A percentile compares a stretch with the other conserved stretches of the same genome.
Conservation (phyloP, 163 green algal species). For the Chlorella variabilis region DNA sequence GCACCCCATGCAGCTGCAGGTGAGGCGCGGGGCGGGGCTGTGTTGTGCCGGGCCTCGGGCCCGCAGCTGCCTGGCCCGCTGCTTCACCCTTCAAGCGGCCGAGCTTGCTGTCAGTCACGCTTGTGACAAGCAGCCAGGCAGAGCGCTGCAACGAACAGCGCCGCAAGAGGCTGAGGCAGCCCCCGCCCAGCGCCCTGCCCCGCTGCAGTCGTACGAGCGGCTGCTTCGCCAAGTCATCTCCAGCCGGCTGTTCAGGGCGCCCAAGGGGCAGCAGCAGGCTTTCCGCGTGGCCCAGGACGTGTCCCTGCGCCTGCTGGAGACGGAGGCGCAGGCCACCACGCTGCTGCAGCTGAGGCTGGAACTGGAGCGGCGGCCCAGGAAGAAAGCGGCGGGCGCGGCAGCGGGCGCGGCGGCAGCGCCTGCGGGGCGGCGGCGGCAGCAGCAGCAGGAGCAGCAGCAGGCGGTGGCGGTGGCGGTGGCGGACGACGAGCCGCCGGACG, state of each 20-base stretch:
- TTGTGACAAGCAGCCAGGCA: too few relatives aligned
- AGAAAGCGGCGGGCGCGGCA: neutral
- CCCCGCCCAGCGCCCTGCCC: neutral
- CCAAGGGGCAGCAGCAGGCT: neutral
- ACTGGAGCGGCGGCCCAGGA: constrained; percentile 24
- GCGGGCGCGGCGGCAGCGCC: neutral
- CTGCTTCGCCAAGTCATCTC: constrained; percentile 37
- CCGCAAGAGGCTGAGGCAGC: too few relatives aligned
- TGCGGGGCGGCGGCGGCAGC: neutral
- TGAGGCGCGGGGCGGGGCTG: too few relatives aligned
- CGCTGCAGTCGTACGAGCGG: constrained; percentile 19
- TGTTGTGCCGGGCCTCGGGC: too few relatives aligned
- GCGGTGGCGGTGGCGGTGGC: neutral
- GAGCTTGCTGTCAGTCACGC: too few relatives aligned
- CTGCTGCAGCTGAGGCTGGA: constrained; percentile 39
- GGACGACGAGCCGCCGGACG: constrained; percentile 2
- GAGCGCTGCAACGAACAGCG: too few relatives aligned
- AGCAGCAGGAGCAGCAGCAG: neutral
- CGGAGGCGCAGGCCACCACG: constrained; percentile 29
- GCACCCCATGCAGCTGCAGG: constrained; percentile 22
- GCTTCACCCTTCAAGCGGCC: too few relatives aligned
- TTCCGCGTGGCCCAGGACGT: constrained; percentile 7
- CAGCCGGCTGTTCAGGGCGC: constrained; percentile 17
- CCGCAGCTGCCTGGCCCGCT: neutral
- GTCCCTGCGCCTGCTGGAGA: constrained; percentile 30